A percentile compares a stretch with the other conserved stretches of the same genome.
phyloP scores from a whole-genome alignment of 805 yeast species.

The Nakazawaea wickerhamii region DNA sequence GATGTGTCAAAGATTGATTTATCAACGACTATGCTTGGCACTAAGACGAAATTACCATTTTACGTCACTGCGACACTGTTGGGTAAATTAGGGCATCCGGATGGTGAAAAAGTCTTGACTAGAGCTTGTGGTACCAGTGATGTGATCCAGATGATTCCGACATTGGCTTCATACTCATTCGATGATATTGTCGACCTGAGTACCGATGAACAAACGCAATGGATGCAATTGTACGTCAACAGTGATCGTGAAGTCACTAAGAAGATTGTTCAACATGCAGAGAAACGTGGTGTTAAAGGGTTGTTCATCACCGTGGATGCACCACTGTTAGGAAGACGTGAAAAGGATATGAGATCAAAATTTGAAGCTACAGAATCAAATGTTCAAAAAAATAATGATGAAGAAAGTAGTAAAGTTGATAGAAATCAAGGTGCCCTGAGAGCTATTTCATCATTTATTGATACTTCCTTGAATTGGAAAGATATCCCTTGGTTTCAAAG shows the following conservation, averaged over 20 bases:
- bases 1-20: slow-evolving; percentile 74
- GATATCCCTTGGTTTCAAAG: slow-evolving; percentile 53
- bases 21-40: slow-evolving; percentile 72
- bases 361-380: slow-evolving; percentile 36
- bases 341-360: slow-evolving; percentile 76
- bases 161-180: slow-evolving; percentile 81
- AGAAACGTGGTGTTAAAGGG: slow-evolving; percentile 70
- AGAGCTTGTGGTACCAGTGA: slow-evolving; percentile 71
- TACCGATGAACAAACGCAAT: slow-evolving; percentile 63
- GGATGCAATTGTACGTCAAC: slow-evolving; percentile 87
- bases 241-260: slow-evolving; percentile 63
- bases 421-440: slow-evolving; percentile 78
- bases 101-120: slow-evolving; percentile 85
- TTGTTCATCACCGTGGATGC: slow-evolving; percentile 90
- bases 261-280: slow-evolving; percentile 64
- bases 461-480: slow-evolving; percentile 59
- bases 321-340: slow-evolving; percentile 86
- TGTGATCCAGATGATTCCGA: slow-evolving; percentile 86
- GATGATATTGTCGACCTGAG: slow-evolving; percentile 80
- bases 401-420: slow-evolving; percentile 44
- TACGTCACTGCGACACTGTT: slow-evolving; percentile 90
- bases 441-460: slow-evolving; percentile 83
- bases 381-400: slow-evolving; percentile 30
- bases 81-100: slow-evolving; percentile 88
- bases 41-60: slow-evolving; percentile 66